Evolutionary conservation across 305 asterid species (phyloP).

Genomic region (Rubia tinctorum): DNA sequence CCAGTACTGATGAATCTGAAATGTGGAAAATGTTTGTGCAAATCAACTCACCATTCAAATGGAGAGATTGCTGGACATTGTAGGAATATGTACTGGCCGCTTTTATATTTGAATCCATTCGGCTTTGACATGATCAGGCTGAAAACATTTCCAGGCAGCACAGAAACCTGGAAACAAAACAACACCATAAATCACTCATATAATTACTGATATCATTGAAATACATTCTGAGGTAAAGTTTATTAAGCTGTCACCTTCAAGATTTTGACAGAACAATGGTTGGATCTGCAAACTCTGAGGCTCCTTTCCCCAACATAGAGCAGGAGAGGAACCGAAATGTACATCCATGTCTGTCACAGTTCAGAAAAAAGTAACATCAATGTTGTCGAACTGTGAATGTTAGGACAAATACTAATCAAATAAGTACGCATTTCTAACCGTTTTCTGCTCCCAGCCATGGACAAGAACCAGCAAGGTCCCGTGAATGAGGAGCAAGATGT

Average conservation of each 20-base stretch:
- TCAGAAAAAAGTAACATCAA: background rate
- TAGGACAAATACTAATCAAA: background rate
- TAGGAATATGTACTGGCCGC: conserved; percentile 83
- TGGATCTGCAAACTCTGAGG: conserved; percentile 74
- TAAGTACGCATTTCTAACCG: conserved; percentile 31
- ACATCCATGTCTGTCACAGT: conserved; percentile 83
- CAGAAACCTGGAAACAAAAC: conserved; percentile 53
- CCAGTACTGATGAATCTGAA: background rate
- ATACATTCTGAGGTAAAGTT: background rate
- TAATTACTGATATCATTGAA: background rate
- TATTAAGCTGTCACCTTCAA: conserved; percentile 52
- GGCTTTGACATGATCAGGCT: conserved; percentile 85
- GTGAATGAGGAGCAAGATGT: conserved; percentile 60
- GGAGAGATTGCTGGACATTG: conserved; percentile 84
- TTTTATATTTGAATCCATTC: conserved; percentile 77
- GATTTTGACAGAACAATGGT: conserved; percentile 70
- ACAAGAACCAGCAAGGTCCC: conserved; percentile 72
- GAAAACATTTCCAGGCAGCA: conserved; percentile 94
- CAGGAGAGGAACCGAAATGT: conserved; percentile 66
- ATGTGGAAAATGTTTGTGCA: background rate
- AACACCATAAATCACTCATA: conserved; percentile 11
- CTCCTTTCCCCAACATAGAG: conserved; percentile 79
- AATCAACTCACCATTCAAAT: conserved; percentile 59
- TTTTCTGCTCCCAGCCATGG: conserved; percentile 70
- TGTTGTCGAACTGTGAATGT: background rate